Conservation (phyloP, 1,139 yeast species). For the Taphrina pruni region DNA sequence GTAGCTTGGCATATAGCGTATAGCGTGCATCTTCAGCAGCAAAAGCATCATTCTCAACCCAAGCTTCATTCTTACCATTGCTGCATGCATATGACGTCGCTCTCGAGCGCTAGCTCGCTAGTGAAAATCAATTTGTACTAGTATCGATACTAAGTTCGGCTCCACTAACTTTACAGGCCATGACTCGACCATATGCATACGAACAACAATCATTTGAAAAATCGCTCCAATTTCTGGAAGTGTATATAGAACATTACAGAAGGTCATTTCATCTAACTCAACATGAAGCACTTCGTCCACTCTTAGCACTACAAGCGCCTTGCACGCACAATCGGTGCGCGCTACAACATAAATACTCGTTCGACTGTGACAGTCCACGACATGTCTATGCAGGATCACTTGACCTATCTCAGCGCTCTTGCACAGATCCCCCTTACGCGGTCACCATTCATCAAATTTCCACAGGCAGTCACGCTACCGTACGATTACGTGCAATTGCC, state of each 20-base stretch:
- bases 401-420: conserved; percentile 3
- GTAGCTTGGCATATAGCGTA: neutral
- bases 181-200: neutral
- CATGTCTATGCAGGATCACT: conserved; percentile 13
- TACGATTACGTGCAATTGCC: conserved; percentile 33
- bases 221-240: neutral
- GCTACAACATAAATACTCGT: neutral
- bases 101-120: too few relatives aligned
- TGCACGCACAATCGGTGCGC: too few relatives aligned
- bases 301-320: too few relatives aligned
- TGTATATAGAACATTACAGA: too few relatives aligned
- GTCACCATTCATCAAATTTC: conserved; percentile 34
- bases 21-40: neutral
- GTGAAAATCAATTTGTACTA: neutral
- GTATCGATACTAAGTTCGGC: neutral
- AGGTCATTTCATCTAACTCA: too few relatives aligned
- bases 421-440: conserved; percentile 38
- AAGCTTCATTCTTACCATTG: too few relatives aligned
- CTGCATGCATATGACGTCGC: too few relatives aligned
- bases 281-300: too few relatives aligned
- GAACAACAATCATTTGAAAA: neutral
- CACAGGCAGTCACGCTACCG: conserved; percentile 34
- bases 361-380: neutral
- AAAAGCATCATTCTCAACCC: too few relatives aligned
- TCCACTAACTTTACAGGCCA: neutral